These are phyloP conservation scores for Naganishia friedmannii DNA, from an alignment of 768 basidiomycete species.

Conservation along the genomic window DNA sequence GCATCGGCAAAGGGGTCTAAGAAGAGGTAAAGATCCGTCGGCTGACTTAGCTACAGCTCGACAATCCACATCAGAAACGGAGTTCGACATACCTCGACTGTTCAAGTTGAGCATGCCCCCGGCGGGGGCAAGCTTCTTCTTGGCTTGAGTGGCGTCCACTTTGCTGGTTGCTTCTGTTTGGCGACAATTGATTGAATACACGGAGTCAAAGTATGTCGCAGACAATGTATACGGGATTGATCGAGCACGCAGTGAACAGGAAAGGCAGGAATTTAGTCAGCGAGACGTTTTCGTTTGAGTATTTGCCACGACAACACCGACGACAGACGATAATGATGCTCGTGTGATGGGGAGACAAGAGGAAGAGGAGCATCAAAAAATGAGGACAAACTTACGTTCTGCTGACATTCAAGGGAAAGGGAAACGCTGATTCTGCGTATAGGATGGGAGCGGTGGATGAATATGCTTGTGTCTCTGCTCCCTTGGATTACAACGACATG, in stretches of 20 bases:
- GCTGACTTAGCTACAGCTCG: too few species aligned
- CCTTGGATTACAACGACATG: neutral
- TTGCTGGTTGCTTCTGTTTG: constrained; percentile 26
- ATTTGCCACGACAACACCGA: neutral
- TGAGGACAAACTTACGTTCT: constrained; percentile 42
- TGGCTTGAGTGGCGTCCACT: constrained; percentile 33
- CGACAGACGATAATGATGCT: neutral
- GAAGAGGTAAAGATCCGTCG: neutral
- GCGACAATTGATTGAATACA: neutral
- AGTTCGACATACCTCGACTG: constrained; percentile 26
- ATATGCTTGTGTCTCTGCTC: neutral
- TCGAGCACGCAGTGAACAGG: neutral
- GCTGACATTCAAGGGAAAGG: constrained; percentile 49
- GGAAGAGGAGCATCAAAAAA: neutral
- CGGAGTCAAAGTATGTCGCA: neutral
- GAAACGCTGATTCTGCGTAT: constrained; percentile 10
- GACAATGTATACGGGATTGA: neutral
- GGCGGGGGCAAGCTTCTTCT: constrained; percentile 28
- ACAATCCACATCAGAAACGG: too few species aligned
- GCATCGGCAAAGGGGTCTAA: constrained; percentile 95
- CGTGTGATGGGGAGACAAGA: neutral
- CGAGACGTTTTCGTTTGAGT: neutral
- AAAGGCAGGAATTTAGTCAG: constrained; percentile 5
- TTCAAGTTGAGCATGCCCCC: constrained; percentile 36
- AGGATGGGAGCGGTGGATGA: neutral